Evolutionary conservation across 495 filamentous ascomycete species (phyloP).

Genomic region (Hypoxylon cercidicola): DNA sequence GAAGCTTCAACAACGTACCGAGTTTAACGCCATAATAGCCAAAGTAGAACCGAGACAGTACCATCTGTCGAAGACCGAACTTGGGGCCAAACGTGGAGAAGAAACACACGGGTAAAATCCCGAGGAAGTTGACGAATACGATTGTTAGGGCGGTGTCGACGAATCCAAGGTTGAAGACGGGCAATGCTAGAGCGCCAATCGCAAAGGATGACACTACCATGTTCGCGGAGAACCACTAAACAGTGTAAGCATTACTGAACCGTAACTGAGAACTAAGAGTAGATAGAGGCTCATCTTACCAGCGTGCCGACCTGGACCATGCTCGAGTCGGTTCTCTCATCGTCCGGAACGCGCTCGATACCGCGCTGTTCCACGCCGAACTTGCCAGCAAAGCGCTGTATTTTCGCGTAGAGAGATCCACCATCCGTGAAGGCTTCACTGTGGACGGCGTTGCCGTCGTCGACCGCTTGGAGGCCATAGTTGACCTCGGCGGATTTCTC

Average conservation of each 20-base stretch:
- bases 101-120: conserved; percentile 78
- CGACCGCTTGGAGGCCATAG: conserved; percentile 54
- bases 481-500: conserved; percentile 38
- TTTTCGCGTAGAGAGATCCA: conserved; percentile 68
- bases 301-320: conserved; percentile 77
- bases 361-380: conserved; percentile 81
- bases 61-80: conserved; percentile 87
- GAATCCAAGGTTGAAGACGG: conserved; percentile 76
- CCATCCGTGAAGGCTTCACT: conserved; percentile 72
- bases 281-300: conserved; percentile 60
- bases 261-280: background rate
- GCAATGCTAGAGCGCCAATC: conserved; percentile 76
- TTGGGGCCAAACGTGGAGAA: conserved; percentile 81
- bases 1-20: conserved; percentile 58
- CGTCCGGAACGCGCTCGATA: conserved; percentile 80
- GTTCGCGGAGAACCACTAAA: conserved; percentile 83
- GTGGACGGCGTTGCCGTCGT: conserved; percentile 67
- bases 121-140: conserved; percentile 82
- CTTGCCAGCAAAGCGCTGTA: conserved; percentile 74
- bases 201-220: conserved; percentile 87
- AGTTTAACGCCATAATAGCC: conserved; percentile 78
- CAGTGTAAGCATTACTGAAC: conserved; percentile 7
- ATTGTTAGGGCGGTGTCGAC: conserved; percentile 80
- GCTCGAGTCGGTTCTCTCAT: conserved; percentile 74
- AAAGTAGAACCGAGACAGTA: conserved; percentile 85